Percentiles rank a stretch among this genome's conserved stretches.
phyloP scores from a whole-genome alignment of 352 stramenopile genomes.

The Elongisporangium undulatum region DNA sequence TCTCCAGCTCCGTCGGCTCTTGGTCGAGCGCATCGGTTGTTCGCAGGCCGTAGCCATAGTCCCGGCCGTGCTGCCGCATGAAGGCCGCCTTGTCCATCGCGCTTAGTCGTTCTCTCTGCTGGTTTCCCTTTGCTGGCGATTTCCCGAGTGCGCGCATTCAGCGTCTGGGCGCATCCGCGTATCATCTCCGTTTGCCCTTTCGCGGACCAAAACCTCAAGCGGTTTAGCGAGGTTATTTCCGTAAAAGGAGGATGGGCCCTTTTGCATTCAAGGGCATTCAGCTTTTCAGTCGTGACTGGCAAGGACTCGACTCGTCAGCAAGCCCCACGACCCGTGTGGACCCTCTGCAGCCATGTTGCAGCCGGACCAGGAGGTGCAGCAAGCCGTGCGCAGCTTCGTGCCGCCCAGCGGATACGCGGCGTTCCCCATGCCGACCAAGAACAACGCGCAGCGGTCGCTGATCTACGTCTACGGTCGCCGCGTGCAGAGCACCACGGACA shows the following conservation, averaged over 20 bases:
- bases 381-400: slow-evolving; percentile 9
- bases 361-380: slow-evolving; percentile 4
- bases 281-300: neutral
- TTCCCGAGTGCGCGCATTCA: neutral
- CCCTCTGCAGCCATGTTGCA: neutral
- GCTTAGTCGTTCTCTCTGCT: neutral
- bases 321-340: neutral
- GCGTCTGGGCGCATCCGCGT: too few species aligned
- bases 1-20: too few species aligned
- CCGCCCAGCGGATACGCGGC: slow-evolving; percentile 10
- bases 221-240: neutral
- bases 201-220: neutral
- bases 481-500: slow-evolving; percentile 4
- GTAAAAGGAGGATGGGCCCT: neutral
- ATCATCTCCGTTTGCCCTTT: neutral
- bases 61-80: slow-evolving; percentile 14
- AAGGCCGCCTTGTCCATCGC: slow-evolving; percentile 19
- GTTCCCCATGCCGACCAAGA: slow-evolving; percentile 17
- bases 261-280: neutral
- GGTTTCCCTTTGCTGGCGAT: neutral
- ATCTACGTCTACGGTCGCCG: slow-evolving; percentile 21
- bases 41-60: slow-evolving; percentile 24
- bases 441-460: slow-evolving; percentile 19
- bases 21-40: too few species aligned
- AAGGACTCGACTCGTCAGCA: neutral